Evolutionary conservation across 2,329 filamentous ascomycete genomes (phyloP), one percentile per base, ranked within the genome.

Genomic region (Madurella mycetomatis): DNA sequence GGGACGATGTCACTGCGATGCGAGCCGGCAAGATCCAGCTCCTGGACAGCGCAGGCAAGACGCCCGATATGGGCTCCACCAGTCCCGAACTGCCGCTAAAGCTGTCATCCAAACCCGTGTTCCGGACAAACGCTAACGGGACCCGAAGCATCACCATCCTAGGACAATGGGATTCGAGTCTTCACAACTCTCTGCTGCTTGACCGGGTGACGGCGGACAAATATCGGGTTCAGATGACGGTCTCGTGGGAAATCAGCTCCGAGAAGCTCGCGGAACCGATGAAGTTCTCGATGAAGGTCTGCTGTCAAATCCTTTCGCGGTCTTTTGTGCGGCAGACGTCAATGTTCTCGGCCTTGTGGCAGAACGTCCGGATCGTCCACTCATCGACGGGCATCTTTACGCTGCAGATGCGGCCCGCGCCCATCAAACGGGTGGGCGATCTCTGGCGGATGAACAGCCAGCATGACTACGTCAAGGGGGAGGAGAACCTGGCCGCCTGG

Each of bases 111-210:
- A 84, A 87, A 46, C 92, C 94, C 0, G 79, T 85, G 53, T 86
- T 96, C 60, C 88, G 87, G 59, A 85, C 88, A 54, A 95, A 96
- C 66, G 84, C 89, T 19, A 95, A 97, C 67, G 94, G 94, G 39
- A 96, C 92, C 0, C 87, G 86, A 37, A 91, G 87, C 67, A 85
- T 96, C 39, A 92, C 87, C 1, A 78, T 97, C 42, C 81, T 87
- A n/a, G 91, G 88, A 0, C 92, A 97, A 66, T 99, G 94, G 94
- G 94, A 99, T 68, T 96, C 92, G 0, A 95, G 91, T 65, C 78
- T 94, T 61, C 94, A 99, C 70, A 86, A 85, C 59, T 96, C 94
- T 5, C 76, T 95, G n/a, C 78, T 97, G 13, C 82, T 99, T n/a
- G 92, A 99, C 70, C 85, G 92, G 25, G 87, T 90, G 1, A 97